Conservation (phyloP, 2,329 filamentous ascomycete genomes). For the Epichloe gansuensis region DNA sequence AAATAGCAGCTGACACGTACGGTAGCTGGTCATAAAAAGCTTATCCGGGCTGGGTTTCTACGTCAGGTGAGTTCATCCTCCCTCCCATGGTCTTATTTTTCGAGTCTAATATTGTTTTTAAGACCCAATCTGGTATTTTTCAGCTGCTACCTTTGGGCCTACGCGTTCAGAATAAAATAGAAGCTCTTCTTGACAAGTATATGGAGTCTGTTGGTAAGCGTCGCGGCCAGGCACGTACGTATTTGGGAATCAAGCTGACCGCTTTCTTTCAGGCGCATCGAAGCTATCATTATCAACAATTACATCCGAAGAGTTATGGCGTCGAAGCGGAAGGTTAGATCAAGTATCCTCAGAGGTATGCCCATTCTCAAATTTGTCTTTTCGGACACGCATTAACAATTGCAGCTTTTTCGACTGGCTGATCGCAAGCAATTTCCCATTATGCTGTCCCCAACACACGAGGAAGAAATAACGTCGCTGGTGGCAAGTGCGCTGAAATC, state of each 20-base stretch:
- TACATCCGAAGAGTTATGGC: slow-evolving; percentile 76
- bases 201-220: slow-evolving; percentile 61
- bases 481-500: slow-evolving; percentile 64
- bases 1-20: slow-evolving; percentile 10
- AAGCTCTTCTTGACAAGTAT: slow-evolving; percentile 73
- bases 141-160: slow-evolving; percentile 81
- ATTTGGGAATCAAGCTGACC: neutral
- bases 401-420: slow-evolving; percentile 62
- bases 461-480: slow-evolving; percentile 85
- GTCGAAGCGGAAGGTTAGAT: slow-evolving; percentile 68
- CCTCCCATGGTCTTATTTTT: slow-evolving; percentile 1
- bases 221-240: neutral
- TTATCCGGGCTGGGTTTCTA: slow-evolving; percentile 60
- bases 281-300: slow-evolving; percentile 75
- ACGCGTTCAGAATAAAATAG: slow-evolving; percentile 79
- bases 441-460: slow-evolving; percentile 83
- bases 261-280: slow-evolving; percentile 48
- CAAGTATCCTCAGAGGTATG: slow-evolving; percentile 58
- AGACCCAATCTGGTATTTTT: slow-evolving; percentile 83
- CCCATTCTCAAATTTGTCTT: neutral
- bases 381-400: slow-evolving; percentile 12
- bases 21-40: slow-evolving; percentile 51
- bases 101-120: neutral
- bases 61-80: slow-evolving; percentile 45
- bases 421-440: slow-evolving; percentile 68